Conservation (phyloP, 768 basidiomycete genomes). For the Goffeauzyma gilvescens region DNA sequence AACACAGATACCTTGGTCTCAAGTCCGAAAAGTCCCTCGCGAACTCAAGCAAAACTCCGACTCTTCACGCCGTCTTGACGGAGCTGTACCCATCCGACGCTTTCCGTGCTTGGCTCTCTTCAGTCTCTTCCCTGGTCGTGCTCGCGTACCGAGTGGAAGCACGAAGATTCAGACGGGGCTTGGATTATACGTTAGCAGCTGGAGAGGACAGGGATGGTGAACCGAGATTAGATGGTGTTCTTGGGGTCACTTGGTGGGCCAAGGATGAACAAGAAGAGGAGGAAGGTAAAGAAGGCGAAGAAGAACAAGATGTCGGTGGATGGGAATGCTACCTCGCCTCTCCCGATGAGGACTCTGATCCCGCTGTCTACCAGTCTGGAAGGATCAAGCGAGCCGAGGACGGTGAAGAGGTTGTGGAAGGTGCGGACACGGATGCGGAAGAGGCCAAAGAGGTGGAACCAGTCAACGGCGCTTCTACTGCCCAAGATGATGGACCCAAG, state of each 20-base stretch:
- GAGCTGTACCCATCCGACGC: slow-evolving; percentile 57
- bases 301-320: slow-evolving; percentile 43
- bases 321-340: slow-evolving; percentile 99
- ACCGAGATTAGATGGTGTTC: slow-evolving; percentile 62
- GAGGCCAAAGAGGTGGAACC: too few relatives aligned
- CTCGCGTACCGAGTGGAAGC: slow-evolving; percentile 57
- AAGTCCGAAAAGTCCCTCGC: slow-evolving; percentile 35
- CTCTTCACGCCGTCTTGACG: slow-evolving; percentile 51
- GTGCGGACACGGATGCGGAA: background rate
- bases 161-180: slow-evolving; percentile 69
- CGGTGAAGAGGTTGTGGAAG: slow-evolving; percentile 1
- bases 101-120: slow-evolving; percentile 77
- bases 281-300: slow-evolving; percentile 21
- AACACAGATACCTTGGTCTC: slow-evolving; percentile 76
- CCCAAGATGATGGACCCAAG: slow-evolving; percentile 9
- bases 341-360: slow-evolving; percentile 85
- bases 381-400: slow-evolving; percentile 8
- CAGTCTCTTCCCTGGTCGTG: slow-evolving; percentile 53
- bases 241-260: slow-evolving; percentile 57
- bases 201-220: slow-evolving; percentile 40
- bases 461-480: background rate
- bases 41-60: slow-evolving; percentile 33
- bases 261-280: slow-evolving; percentile 19
- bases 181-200: slow-evolving; percentile 83
- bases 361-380: slow-evolving; percentile 65